Percentiles rank a stretch among this genome's conserved stretches.
These are phyloP conservation scores for Urochloa ruziziensis DNA, from an alignment of 176 grass and related monocot species.

Conservation along the genomic window DNA sequence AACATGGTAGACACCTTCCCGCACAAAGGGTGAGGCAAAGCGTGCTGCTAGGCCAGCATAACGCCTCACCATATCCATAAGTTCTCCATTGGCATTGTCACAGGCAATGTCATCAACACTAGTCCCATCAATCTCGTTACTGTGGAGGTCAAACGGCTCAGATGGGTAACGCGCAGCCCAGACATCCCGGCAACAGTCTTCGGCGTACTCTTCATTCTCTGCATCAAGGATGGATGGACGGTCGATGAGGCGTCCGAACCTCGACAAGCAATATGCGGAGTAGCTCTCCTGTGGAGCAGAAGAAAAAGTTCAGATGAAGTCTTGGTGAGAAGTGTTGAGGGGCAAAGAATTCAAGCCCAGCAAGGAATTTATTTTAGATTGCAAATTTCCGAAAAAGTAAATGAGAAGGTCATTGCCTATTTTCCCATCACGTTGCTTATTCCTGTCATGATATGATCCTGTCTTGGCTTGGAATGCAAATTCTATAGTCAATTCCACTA, in stretches of 20 bases:
- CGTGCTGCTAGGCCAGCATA: constrained; percentile 34
- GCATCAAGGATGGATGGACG: constrained; percentile 68
- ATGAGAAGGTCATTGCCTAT: background rate
- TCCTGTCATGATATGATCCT: background rate
- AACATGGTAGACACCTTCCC: constrained; percentile 79
- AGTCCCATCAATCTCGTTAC: constrained; percentile 22
- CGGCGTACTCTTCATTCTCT: constrained; percentile 75
- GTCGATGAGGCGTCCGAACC: constrained; percentile 66
- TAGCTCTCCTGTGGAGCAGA: constrained; percentile 56
- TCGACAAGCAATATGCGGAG: constrained; percentile 54
- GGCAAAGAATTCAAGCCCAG: too few species aligned
- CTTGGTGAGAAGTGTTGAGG: background rate
- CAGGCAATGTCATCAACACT: background rate
- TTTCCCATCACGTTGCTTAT: background rate
- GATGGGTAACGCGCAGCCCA: constrained; percentile 60
- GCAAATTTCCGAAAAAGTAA: background rate
- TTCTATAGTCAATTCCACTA: background rate
- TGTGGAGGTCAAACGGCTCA: constrained; percentile 64
- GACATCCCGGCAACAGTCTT: constrained; percentile 64
- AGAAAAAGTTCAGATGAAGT: background rate
- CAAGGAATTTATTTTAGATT: background rate
- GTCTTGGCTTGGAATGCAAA: background rate
- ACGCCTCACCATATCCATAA: constrained; percentile 39
- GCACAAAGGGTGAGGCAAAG: constrained; percentile 58
- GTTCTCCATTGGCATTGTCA: constrained; percentile 15